Evolutionary conservation across 2,329 filamentous ascomycete genomes (phyloP), one percentile per base, ranked within the genome.

Genomic region (Fusarium longipes): DNA sequence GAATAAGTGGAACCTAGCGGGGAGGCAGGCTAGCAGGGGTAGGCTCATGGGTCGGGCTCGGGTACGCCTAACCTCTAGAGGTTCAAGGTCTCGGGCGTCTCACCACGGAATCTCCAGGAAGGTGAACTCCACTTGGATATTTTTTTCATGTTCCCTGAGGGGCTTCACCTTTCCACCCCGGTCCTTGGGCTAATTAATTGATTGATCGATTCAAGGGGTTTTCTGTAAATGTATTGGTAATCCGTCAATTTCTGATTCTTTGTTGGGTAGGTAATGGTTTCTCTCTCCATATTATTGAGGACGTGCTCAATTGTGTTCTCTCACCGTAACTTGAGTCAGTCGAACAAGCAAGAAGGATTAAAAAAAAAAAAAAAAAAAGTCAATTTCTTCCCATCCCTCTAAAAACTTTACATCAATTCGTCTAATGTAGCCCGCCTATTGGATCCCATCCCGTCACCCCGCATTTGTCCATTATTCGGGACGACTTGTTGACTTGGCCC

Each of bases 31-130:
- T 49, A 49, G 45, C 45, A 49, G 22, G 45, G 45, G 45, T 7
- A 33, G 15, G 38, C 53, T 62, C 48, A 43, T 55, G 44, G 44
- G 44, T 48, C 44, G 18, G 45, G 50, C 65, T 73, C 71, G 69
- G 71, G 69, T 71, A 61, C 71, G 69, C 71, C 71, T 72, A 72
- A 73, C 71, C 71, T 72, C 71, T 73, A 73, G 67, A 69, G 71
- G 71, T 70, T 72, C 71, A 64, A 72, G 71, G 71, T 73, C 64
- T 72, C 63, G 44, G 59, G 55, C 53, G 70, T 65, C 67, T 71
- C 70, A 72, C 70, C 70, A 70, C 64, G 64, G 65, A 67, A 72
- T 67, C 62, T 68, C 55, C 43, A 65, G 60, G 65, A 65, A 68
- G 51, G 48, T 59, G 48, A 51, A 20, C 45, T 47, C 55, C 43